Evolutionary conservation across 2,329 filamentous ascomycete species (phyloP), one percentile per base, ranked within the genome.

Genomic region (Rutstroemia sp.): DNA sequence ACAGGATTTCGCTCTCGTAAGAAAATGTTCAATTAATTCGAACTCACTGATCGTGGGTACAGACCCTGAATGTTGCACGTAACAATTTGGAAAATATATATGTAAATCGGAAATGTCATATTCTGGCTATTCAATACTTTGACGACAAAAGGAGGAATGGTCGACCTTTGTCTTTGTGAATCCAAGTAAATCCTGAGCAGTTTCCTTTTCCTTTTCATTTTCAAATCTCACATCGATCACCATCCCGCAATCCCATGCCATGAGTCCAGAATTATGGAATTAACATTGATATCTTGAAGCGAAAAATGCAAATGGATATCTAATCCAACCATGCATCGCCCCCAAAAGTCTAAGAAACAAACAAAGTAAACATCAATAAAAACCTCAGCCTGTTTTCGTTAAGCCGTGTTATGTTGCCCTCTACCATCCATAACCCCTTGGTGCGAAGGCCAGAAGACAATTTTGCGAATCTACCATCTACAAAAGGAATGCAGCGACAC

Each of bases 401-500:
- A 67, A 67, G 64, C 65, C 63, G 65, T 63, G 61, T 63, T 58
- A 57, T 63, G 61, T 63, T 58, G 57, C 52, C 49, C 53, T 51
- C n/a, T n/a, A 42, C 54, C 50, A 42, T 58, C 56, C 53, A 63
- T 61, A 51, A 59, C 56, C 56, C 56, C 56, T 62, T 59, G 59
- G 57, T 57, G 51, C 16, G 27, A 36, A 58, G 44, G 61, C 60
- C 52, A 64, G 56, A 64, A 58, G 58, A 47, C 16, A 21, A 47
- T 9, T 56, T 25, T 17, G 36, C 48, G 51, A 57, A 57, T 21
- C 14, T 42, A 60, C 59, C 61, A 64, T 62, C 69, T 69, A 69
- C 64, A 72, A 59, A 60, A 70, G 50, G 61, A 69, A 60, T 61
- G 65, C 54, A 44, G 51, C 58, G 51, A 62, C 49, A 52, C 58